Conservation (phyloP, 305 asterid genomes). For the Nicotiana rustica region DNA sequence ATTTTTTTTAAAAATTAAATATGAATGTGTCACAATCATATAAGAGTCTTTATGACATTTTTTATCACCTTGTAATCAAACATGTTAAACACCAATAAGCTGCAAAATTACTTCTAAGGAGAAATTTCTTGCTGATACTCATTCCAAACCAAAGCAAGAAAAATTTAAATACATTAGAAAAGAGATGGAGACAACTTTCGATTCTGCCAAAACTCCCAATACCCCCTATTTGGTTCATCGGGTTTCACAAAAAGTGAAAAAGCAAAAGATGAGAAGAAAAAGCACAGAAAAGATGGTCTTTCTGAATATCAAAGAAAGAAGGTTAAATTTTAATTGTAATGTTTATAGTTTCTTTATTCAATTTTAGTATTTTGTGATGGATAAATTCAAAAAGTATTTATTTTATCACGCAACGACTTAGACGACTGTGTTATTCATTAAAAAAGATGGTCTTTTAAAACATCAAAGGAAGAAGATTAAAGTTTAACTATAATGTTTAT, state of each 20-base stretch:
- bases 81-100: too few relatives aligned
- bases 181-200: too few relatives aligned
- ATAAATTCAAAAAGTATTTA: not conserved
- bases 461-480: slow-evolving; percentile 46
- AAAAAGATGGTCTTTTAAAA: slow-evolving; percentile 45
- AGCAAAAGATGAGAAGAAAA: slow-evolving; percentile 49
- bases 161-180: too few relatives aligned
- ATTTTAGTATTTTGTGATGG: not conserved
- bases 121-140: too few relatives aligned
- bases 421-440: not conserved
- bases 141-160: too few relatives aligned
- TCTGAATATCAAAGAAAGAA: slow-evolving; percentile 47
- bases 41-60: too few relatives aligned
- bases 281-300: slow-evolving; percentile 43
- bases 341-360: slow-evolving; percentile 19
- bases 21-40: too few relatives aligned
- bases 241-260: slow-evolving; percentile 40
- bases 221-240: slow-evolving; percentile 60
- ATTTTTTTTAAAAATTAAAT: too few relatives aligned
- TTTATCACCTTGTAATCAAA: too few relatives aligned
- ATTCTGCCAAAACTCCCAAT: too few relatives aligned
- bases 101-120: too few relatives aligned
- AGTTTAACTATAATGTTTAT: slow-evolving; percentile 42
- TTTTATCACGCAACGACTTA: too few relatives aligned
- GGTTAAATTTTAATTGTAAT: slow-evolving; percentile 45